phyloP scores from a whole-genome alignment of 441 rosid genomes.

The Kokia cookei region DNA sequence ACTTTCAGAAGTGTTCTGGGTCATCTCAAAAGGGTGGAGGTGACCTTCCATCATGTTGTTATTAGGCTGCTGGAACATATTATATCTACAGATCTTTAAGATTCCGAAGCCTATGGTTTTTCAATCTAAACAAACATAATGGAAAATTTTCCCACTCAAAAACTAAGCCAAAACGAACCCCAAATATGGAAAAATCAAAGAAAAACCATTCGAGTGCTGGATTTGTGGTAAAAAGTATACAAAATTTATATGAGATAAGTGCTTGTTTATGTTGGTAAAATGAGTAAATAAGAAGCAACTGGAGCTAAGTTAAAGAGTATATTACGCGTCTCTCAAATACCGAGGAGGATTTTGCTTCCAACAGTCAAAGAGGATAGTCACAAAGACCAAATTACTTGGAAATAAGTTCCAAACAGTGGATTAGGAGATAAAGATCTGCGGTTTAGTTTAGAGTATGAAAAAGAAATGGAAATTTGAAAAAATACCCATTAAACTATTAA shows the following conservation, averaged over 20 bases:
- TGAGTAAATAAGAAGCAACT: slow-evolving; percentile 1
- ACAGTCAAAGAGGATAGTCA: neutral
- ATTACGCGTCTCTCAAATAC: slow-evolving; percentile 33
- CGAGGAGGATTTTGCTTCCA: slow-evolving; percentile 40
- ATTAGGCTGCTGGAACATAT: slow-evolving; percentile 59
- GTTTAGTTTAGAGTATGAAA: neutral
- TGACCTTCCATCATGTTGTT: slow-evolving; percentile 68
- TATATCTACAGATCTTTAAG: slow-evolving; percentile 41
- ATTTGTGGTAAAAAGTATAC: neutral
- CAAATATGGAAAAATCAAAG: neutral
- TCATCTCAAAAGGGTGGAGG: slow-evolving; percentile 46
- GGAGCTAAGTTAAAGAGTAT: slow-evolving; percentile 6
- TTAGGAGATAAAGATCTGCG: slow-evolving; percentile 6
- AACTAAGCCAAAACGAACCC: neutral
- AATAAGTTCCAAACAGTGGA: neutral
- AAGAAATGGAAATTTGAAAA: neutral
- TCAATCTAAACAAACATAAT: slow-evolving; percentile 30
- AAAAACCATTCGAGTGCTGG: neutral
- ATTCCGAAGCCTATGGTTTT: slow-evolving; percentile 33
- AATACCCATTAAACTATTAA: neutral
- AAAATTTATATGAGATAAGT: too few relatives aligned
- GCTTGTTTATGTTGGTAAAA: neutral
- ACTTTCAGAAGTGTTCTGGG: slow-evolving; percentile 39
- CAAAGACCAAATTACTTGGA: neutral
- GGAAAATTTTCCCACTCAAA: slow-evolving; percentile 1